A percentile compares a stretch with the other conserved stretches of the same genome.
Conservation (phyloP, 441 rosid species). For the Brassica balearica region DNA sequence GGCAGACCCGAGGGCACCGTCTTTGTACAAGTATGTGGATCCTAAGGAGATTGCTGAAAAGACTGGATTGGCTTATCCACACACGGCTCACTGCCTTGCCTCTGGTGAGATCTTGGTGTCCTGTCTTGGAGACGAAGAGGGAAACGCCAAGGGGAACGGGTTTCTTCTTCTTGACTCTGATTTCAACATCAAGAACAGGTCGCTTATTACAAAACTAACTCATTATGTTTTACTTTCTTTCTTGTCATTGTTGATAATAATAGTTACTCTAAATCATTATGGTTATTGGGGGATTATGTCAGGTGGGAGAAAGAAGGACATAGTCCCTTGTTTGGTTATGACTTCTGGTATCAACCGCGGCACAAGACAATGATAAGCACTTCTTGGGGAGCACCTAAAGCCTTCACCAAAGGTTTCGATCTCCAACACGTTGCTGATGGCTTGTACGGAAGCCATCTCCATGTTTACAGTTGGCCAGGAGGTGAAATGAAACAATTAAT, state of each 20-base stretch:
- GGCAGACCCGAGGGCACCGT: not conserved
- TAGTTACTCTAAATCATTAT: not conserved
- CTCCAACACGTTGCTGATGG: constrained; percentile 85
- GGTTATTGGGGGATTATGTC: not conserved
- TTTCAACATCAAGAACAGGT: not conserved
- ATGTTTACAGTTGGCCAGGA: constrained; percentile 83
- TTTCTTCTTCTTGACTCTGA: not conserved
- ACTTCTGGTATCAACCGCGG: constrained; percentile 95
- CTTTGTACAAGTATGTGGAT: constrained; percentile 1
- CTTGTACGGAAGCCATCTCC: constrained; percentile 84
- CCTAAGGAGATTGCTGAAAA: not conserved
- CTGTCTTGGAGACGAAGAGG: constrained; percentile 1
- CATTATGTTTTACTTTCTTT: not conserved
- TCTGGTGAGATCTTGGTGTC: not conserved
- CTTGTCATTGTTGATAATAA: not conserved
- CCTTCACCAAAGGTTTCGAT: constrained; percentile 81
- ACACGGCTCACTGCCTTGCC: not conserved
- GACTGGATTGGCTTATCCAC: constrained; percentile 1
- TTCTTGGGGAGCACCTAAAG: constrained; percentile 96
- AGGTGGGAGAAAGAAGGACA: constrained; percentile 91
- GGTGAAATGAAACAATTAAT: constrained; percentile 88
- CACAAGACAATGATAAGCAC: constrained; percentile 94
- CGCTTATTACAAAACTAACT: not conserved
- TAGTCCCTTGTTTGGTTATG: constrained; percentile 84
- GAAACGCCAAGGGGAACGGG: constrained; percentile 4